Evolutionary conservation across 2,329 filamentous ascomycete genomes (phyloP).

Genomic region (Tolypocladium cylindrosporum): DNA sequence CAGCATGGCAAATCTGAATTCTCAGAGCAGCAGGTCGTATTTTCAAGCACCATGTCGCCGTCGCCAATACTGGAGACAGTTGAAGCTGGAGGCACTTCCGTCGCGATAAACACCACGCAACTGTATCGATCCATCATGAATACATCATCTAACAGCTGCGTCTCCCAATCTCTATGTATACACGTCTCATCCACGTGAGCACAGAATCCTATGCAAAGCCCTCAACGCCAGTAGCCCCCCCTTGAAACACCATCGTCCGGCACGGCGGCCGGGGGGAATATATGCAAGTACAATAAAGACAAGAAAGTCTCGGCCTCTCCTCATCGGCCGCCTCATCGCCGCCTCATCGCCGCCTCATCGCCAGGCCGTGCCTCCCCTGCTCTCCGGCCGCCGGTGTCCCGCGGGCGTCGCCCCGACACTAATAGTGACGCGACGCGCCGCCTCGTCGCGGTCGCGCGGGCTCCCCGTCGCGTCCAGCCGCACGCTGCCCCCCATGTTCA

Average conservation of each 20-base stretch:
- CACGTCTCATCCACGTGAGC: background rate
- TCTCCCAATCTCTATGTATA: background rate
- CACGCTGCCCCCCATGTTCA: conserved; percentile 40
- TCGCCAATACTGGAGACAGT: background rate
- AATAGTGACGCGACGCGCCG: conserved; percentile 27
- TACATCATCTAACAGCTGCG: background rate
- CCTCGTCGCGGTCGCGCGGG: conserved; percentile 12
- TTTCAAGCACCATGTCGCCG: background rate
- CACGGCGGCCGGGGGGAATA: background rate
- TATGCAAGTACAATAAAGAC: background rate
- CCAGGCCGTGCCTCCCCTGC: conserved; percentile 14
- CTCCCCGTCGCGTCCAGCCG: conserved; percentile 16
- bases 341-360: conserved; percentile 13
- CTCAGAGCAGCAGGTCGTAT: background rate
- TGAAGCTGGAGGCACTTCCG: background rate
- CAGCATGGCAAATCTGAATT: background rate
- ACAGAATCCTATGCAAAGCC: background rate
- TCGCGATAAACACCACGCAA: too few species aligned
- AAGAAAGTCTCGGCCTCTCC: background rate
- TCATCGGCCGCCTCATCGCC: background rate
- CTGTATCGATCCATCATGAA: background rate
- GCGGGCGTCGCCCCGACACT: conserved; percentile 16
- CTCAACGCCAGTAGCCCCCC: background rate
- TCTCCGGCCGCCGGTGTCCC: conserved; percentile 20
- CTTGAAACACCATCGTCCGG: background rate